A percentile compares a stretch with the other conserved stretches of the same genome.
Conservation (phyloP, 2,329 filamentous ascomycete species). For the Trichoderma cornu-damae region DNA sequence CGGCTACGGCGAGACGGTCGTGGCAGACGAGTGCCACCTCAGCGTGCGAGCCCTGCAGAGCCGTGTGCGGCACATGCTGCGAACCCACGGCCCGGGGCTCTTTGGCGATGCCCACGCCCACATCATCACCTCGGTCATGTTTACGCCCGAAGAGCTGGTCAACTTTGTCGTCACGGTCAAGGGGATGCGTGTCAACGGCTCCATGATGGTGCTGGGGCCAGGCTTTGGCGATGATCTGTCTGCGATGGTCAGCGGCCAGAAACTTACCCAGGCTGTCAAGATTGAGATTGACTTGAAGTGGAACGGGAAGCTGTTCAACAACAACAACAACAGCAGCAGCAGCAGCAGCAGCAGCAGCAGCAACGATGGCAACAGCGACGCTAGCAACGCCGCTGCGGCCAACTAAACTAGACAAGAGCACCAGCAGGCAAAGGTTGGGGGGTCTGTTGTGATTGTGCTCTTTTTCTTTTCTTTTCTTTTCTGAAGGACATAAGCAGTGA, state of each 20-base stretch:
- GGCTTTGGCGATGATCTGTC: conserved; percentile 28
- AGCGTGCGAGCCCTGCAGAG: conserved; percentile 27
- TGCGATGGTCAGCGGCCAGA: conserved; percentile 23
- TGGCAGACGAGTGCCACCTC: conserved; percentile 28
- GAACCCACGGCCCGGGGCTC: conserved; percentile 16
- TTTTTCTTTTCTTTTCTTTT: neutral
- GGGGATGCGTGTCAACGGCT: conserved; percentile 23
- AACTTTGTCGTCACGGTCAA: conserved; percentile 21
- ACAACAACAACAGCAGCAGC: neutral
- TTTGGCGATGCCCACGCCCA: neutral
- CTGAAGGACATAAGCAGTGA: too few species aligned
- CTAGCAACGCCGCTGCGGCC: too few species aligned
- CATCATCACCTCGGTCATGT: neutral
- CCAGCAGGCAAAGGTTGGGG: too few species aligned
- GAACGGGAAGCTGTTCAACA: neutral
- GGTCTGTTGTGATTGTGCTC: too few species aligned
- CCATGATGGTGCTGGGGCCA: conserved; percentile 24
- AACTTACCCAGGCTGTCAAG: neutral
- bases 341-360: neutral
- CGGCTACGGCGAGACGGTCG: conserved; percentile 28
- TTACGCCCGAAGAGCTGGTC: conserved; percentile 9
- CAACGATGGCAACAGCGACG: too few species aligned
- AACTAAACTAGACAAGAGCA: too few species aligned
- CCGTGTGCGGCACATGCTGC: conserved; percentile 23
- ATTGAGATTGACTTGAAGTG: conserved; percentile 3